Base-by-base conservation (phyloP, 495 filamentous ascomycete species). In the Penicillium cataractarum region DNA sequence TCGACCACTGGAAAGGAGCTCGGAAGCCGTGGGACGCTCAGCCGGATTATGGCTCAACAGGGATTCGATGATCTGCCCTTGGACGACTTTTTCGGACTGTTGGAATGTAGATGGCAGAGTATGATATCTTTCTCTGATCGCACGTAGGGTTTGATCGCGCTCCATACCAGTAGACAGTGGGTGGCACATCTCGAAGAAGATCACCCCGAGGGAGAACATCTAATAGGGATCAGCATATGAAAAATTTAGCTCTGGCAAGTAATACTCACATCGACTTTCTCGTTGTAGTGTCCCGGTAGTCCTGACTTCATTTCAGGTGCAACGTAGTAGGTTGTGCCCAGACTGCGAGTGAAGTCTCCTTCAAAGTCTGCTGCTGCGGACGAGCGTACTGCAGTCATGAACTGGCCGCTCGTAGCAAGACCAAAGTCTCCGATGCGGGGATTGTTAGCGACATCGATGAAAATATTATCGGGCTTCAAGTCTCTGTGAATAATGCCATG, bases 111-210 rank as follows among this genome's bases (percentile, higher is more conserved):
- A 37, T 2, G 95, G 95, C 42, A 98, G 83, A 7, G 69, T 73
- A 48, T 90, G 86, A 19, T 89, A 78, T 39, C 84, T 84, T 63
- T 89, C 82, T 27, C 94, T 84, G 13, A 99, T 80, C 46, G 82
- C 77, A 56, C 88, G 82, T 17, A 97, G 76, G 10, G 90, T 89
- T 57, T 88, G 78, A 24, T 90, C 92, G 35, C 96, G 86, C 74
- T 98, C 92, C 93, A 98, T 98, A 0, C 87, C 89, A 1, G 90
- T 87, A 53, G 89, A 87, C 3, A 96, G 81, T 29, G 88, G 81
- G 67, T 93, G 88, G 63, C 90, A 95, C 94, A 99, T 98, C 73
- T 99, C 95, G 66, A 98, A 97, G 75, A 99, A 96, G 60, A 99
- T 98, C 49, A 99, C 90, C 10, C 95, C 95, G 31, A 99, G 79